Base-by-base conservation (phyloP, 441 rosid species). In the Melastoma candidum region DNA sequence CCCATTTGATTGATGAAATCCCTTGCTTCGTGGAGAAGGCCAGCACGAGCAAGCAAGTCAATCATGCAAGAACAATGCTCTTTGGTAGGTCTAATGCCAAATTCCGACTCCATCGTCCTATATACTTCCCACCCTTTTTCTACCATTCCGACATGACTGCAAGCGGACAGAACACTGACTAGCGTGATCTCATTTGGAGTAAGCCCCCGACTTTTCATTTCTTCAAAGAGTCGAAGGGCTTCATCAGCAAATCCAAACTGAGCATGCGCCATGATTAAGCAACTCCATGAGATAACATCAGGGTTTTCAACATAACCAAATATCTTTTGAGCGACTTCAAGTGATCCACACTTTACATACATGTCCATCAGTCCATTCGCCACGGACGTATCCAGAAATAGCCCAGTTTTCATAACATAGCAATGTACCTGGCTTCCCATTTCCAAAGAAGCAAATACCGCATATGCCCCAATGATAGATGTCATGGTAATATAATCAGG, bases 21-120 rank as follows among this genome's bases (percentile, higher is more conserved):
- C 57, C 73, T 77, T 26, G 84, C 87, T 72, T 76, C 81, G 13
- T 67, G 46, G 59, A 81, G 59, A 46, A 60, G 65, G 22, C 87
- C 87, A 49, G 84, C 78, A 59, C 82, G 84, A 49, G 78, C 73
- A 11, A 81, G 74, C 56, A 81, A 68, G 71, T 81, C 87, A 46
- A 81, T 80, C 39, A 76, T 51, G 58, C 84, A 78, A 61, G 87
- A 71, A 60, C 67, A 65, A 48, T 72, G 79, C 67, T 74, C 82
- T 68, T 49, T 74, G 6, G 80, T 76, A 5, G 76, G 82, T 17
- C 36, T 6, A 48, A 81, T 69, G 13, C 70, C 57, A 32, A 59
- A 54, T 47, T 76, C 73, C 0, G 47, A 67, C 59, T 78, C 70
- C 84, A 81, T 72, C 45, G 45, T 53, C 17, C 57, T 48, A 67